Evolutionary conservation across 1,139 yeast genomes (phyloP).

Genomic region (Kluyveromyces sp.): DNA sequence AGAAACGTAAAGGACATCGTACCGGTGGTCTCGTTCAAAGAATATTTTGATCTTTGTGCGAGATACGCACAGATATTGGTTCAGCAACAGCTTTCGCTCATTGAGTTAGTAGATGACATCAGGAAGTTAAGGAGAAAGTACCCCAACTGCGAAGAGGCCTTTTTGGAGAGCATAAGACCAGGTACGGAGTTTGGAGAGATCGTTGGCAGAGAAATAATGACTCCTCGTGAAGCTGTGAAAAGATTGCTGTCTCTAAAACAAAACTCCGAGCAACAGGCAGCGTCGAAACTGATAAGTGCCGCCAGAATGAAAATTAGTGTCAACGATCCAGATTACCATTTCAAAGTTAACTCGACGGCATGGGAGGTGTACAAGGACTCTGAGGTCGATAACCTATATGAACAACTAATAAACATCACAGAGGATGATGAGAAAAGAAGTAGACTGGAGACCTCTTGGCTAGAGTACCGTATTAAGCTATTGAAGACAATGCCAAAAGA

Average conservation of each 20-base stretch:
- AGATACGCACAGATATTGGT: conserved; percentile 36
- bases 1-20: conserved; percentile 31
- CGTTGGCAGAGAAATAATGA: conserved; percentile 47
- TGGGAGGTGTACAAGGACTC: conserved; percentile 48
- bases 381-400: conserved; percentile 47
- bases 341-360: conserved; percentile 41
- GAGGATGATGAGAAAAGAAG: conserved; percentile 58
- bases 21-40: conserved; percentile 30
- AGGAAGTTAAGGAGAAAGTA: conserved; percentile 39
- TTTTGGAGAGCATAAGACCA: conserved; percentile 53
- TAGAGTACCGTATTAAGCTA: conserved; percentile 51
- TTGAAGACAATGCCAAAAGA: conserved; percentile 42
- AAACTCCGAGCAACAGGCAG: conserved; percentile 37
- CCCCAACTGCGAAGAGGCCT: conserved; percentile 39
- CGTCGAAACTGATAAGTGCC: conserved; percentile 36
- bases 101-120: conserved; percentile 44
- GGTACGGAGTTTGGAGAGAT: conserved; percentile 53
- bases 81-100: conserved; percentile 37
- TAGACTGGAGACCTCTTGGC: conserved; percentile 50
- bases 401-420: conserved; percentile 50
- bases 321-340: conserved; percentile 36
- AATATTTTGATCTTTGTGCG: conserved; percentile 44
- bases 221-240: conserved; percentile 43
- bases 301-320: conserved; percentile 42
- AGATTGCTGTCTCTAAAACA: conserved; percentile 44